phyloP scores from a whole-genome alignment of 2,329 filamentous ascomycete species.

The Juglanconis oblonga region DNA sequence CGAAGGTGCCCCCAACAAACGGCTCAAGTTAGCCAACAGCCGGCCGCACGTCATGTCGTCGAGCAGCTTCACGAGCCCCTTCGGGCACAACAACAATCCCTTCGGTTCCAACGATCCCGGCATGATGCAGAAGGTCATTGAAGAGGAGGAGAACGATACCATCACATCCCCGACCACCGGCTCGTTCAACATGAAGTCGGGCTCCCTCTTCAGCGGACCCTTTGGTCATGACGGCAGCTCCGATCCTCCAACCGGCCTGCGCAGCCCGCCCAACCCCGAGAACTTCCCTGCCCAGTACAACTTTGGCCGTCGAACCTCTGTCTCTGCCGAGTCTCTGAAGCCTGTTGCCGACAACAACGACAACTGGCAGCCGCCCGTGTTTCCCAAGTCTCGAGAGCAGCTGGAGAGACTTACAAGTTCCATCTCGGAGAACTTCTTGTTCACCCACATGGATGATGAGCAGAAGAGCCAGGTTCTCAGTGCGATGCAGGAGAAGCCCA shows the following conservation, averaged over 20 bases:
- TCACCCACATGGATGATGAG: slow-evolving; percentile 91
- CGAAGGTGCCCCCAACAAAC: slow-evolving; percentile 22
- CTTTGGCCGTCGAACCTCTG: slow-evolving; percentile 87
- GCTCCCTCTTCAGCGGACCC: slow-evolving; percentile 45
- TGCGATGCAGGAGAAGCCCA: slow-evolving; percentile 89
- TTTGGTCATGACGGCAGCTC: slow-evolving; percentile 50
- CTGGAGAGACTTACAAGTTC: slow-evolving; percentile 73
- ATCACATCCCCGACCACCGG: slow-evolving; percentile 72
- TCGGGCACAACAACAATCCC: slow-evolving; percentile 67
- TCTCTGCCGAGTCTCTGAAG: slow-evolving; percentile 94
- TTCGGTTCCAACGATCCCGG: slow-evolving; percentile 58
- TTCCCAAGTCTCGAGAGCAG: slow-evolving; percentile 81
- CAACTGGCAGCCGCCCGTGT: slow-evolving; percentile 85
- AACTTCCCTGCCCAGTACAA: slow-evolving; percentile 91
- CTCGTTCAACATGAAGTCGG: slow-evolving; percentile 47
- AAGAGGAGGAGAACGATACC: slow-evolving; percentile 78
- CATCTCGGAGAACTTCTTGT: slow-evolving; percentile 88
- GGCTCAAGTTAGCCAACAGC: slow-evolving; percentile 13
- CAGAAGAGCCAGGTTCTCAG: slow-evolving; percentile 84
- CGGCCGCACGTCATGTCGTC: slow-evolving; percentile 52
- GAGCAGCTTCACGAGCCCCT: slow-evolving; percentile 72
- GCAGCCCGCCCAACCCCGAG: slow-evolving; percentile 55
- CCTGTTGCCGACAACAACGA: slow-evolving; percentile 79
- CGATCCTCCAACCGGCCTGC: slow-evolving; percentile 44
- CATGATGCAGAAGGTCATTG: slow-evolving; percentile 58